Evolutionary conservation across 1,284 basidiomycete species (phyloP), one percentile per base, ranked within the genome.

Genomic region (Naganishia albida): DNA sequence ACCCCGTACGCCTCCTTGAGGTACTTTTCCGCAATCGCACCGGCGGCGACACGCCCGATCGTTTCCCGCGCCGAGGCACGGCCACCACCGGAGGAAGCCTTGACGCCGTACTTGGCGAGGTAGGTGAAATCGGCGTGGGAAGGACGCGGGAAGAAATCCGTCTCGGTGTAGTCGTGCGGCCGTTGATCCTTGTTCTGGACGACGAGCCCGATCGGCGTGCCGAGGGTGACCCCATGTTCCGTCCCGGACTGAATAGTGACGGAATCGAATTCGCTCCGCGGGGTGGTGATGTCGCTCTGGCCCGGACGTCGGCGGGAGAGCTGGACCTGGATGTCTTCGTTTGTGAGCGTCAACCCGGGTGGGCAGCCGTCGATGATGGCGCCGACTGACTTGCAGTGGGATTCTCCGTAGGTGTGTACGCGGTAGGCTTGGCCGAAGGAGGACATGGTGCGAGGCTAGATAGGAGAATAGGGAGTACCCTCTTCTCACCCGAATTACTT

Each of bases 81-180:
- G 1, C 96, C 96, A 48, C 96, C 96, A 48, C 96, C 96, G 67
- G 89, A 92, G 82, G 90, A 93, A 1, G 96, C 95, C 82, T 99
- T 99, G 78, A 99, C 80, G 39, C 92, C 93, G 78, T 99, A 99
- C 77, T 99, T 99, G 73, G 93, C 88, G 62, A 99, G 86, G 80
- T 99, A 99, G 38, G 96, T 99, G 80, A 90, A 98, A 79, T 99
- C 96, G 57, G 96, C 96, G 76, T 99, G 96, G 71, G 90, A 93
- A 20, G 96, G 96, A 34, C 96, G 88, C 44, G 96, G 96, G 82
- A 93, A 99, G 65, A 93, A 83, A 77, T 99, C 95, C 0, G 95
- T 99, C 82, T 98, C 96, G 72, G 93, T 89, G 82, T 99, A 99
- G 80, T 99, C 96, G 77, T 98, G 89, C 23, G 96, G 96, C 50